Conservation (phyloP, 768 basidiomycete genomes). For the Boletus sp. region DNA sequence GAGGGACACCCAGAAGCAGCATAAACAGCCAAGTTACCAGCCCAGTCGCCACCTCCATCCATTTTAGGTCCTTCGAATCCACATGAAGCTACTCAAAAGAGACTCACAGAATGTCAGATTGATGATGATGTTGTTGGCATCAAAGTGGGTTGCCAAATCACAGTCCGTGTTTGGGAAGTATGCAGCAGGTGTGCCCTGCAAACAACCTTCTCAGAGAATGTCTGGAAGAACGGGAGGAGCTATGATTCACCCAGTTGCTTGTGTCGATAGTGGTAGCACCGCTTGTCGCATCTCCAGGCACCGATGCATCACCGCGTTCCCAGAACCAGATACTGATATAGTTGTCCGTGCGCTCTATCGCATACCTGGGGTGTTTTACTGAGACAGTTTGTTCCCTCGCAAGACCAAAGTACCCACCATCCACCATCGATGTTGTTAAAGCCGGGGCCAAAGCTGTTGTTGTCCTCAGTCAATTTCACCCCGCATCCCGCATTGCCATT, state of each 20-base stretch:
- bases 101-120: constrained; percentile 33
- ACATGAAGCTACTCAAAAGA: too few relatives aligned
- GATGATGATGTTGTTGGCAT: constrained; percentile 33
- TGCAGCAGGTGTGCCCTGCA: constrained; percentile 33
- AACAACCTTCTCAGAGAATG: background rate
- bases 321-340: constrained; percentile 43
- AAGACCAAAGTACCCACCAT: constrained; percentile 23
- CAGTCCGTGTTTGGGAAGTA: constrained; percentile 39
- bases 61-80: background rate
- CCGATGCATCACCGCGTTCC: constrained; percentile 30
- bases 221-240: background rate
- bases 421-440: constrained; percentile 39
- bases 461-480: constrained; percentile 21
- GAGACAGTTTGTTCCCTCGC: background rate
- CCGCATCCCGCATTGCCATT: constrained; percentile 39
- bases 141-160: constrained; percentile 36
- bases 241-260: constrained; percentile 20
- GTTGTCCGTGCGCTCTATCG: constrained; percentile 33
- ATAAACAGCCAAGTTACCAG: constrained; percentile 26
- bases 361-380: constrained; percentile 29
- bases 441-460: constrained; percentile 25
- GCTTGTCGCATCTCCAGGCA: constrained; percentile 33
- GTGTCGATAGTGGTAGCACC: constrained; percentile 20
- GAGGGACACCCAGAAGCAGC: constrained; percentile 31
- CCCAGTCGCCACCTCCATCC: constrained; percentile 29